Evolutionary conservation across 495 filamentous ascomycete species (phyloP), one percentile per base, ranked within the genome.

Genomic region (Terfezia claveryi): DNA sequence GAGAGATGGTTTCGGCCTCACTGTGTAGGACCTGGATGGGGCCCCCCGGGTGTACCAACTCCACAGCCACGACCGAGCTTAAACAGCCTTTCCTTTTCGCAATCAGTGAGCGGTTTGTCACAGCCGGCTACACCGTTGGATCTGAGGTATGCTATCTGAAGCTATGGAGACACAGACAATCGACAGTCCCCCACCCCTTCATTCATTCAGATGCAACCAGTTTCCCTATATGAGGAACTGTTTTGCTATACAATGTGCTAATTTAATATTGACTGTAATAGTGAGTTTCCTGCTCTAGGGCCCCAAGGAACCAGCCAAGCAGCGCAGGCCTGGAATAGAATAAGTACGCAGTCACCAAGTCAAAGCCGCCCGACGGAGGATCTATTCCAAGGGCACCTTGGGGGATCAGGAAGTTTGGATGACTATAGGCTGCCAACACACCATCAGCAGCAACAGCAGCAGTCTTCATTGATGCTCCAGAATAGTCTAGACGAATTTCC

Each of bases 271-370:
- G 44, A 17, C 41, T 55, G 32, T 57, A 38, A 41, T 49, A 65
- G 62, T 23, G 62, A 65, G 53, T 65, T 65, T 46, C 62, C 62
- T 36, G 62, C 62, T 16, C 62, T 65, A 32, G 62, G 62, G 46
- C 62, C 62, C 37, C 62, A 64, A 23, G 56, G 62, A 27, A 59
- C 58, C 52, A 56, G 61, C 17, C 55, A 63, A 36, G 61, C 58
- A 37, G 62, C 56, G 36, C 59, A 62, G 17, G 62, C 62, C 36
- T 65, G 62, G 62, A 65, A 64, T 44, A 65, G 62, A 49, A 52
- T 65, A 57, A 61, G 56, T 16, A 64, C 62, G 11, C 59, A 64
- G 37, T 64, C 61, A 10, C 60, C 60, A 16, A 46, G 41, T 8
- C 41, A 46, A 20, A 4, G 41, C 8, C 41, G 41, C 41, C 41